Conservation (phyloP, 2,329 filamentous ascomycete genomes). For the Exophiala phaeomuriformis region DNA sequence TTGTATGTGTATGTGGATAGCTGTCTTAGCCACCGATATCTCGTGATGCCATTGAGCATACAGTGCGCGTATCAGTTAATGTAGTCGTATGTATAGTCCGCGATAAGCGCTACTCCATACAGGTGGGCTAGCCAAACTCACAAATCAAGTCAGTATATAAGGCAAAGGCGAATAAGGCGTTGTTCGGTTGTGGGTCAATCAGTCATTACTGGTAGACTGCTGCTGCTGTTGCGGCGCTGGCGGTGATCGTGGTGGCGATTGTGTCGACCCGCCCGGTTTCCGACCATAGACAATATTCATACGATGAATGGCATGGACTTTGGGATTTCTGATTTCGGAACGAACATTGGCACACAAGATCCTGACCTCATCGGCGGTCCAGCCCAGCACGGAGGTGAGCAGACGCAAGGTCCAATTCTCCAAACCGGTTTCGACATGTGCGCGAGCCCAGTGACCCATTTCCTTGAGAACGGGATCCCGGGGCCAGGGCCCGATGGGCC, state of each 20-base stretch:
- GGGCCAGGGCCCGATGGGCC: conserved; percentile 31
- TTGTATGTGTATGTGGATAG: too few relatives aligned
- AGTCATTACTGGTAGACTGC: too few relatives aligned
- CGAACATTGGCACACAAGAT: conserved; percentile 16
- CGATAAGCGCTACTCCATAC: too few relatives aligned
- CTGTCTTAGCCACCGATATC: too few relatives aligned
- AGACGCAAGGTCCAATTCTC: conserved; percentile 32
- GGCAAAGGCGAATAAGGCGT: too few relatives aligned
- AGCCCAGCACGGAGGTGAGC: conserved; percentile 29
- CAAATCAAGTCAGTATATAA: too few relatives aligned
- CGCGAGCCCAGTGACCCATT: conserved; percentile 28
- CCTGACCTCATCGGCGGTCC: conserved; percentile 22
- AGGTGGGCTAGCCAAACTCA: too few relatives aligned
- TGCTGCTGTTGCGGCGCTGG: too few relatives aligned
- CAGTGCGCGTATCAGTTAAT: too few relatives aligned
- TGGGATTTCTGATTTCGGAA: conserved; percentile 12
- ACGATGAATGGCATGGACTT: conserved; percentile 19
- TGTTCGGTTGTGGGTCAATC: too few relatives aligned
- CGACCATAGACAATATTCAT: conserved; percentile 20
- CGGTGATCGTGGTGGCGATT: background rate
- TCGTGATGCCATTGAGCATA: too few relatives aligned
- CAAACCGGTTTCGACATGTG: conserved; percentile 29
- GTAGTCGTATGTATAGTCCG: too few relatives aligned
- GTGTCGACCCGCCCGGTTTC: conserved; percentile 7
- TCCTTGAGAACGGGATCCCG: conserved; percentile 28